phyloP scores from a whole-genome alignment of 768 basidiomycete genomes.

The Rhizopogon vesiculosus region DNA sequence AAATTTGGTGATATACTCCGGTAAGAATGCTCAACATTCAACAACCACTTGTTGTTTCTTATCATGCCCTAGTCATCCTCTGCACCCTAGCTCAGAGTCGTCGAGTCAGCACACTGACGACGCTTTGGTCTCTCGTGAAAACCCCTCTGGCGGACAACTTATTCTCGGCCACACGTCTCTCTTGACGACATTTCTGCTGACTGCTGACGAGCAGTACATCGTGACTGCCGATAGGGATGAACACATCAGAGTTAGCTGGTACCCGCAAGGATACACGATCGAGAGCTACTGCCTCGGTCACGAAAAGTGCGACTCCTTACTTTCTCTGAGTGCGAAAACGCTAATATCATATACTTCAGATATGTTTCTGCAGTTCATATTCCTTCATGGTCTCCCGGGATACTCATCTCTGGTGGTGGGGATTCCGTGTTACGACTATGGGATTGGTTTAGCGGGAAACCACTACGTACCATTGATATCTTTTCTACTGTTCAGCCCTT shows the following conservation, averaged over 20 bases:
- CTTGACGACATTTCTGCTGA: slow-evolving; percentile 68
- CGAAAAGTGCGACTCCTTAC: slow-evolving; percentile 49
- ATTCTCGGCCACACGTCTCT: slow-evolving; percentile 88
- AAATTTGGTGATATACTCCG: slow-evolving; percentile 95
- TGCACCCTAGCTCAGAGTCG: slow-evolving; percentile 28
- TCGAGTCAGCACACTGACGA: slow-evolving; percentile 26
- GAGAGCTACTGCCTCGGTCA: slow-evolving; percentile 88
- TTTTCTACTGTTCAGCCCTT: slow-evolving; percentile 43
- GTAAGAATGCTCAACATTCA: slow-evolving; percentile 30
- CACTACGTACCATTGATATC: slow-evolving; percentile 50
- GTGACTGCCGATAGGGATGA: slow-evolving; percentile 94
- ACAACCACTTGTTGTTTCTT: neutral
- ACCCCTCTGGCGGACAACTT: slow-evolving; percentile 63
- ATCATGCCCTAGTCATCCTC: slow-evolving; percentile 47
- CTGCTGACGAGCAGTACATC: slow-evolving; percentile 64
- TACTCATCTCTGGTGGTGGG: slow-evolving; percentile 84
- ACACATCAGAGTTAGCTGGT: slow-evolving; percentile 90
- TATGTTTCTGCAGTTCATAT: slow-evolving; percentile 82
- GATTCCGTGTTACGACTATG: slow-evolving; percentile 74
- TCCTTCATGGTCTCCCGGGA: slow-evolving; percentile 38
- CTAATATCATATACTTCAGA: slow-evolving; percentile 32
- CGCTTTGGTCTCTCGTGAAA: slow-evolving; percentile 55
- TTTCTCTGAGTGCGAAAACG: neutral
- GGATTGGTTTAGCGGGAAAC: slow-evolving; percentile 68
- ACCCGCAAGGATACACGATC: slow-evolving; percentile 79